phyloP scores from a whole-genome alignment of 176 grass and related monocot species.

The Pontederia paniculata region DNA sequence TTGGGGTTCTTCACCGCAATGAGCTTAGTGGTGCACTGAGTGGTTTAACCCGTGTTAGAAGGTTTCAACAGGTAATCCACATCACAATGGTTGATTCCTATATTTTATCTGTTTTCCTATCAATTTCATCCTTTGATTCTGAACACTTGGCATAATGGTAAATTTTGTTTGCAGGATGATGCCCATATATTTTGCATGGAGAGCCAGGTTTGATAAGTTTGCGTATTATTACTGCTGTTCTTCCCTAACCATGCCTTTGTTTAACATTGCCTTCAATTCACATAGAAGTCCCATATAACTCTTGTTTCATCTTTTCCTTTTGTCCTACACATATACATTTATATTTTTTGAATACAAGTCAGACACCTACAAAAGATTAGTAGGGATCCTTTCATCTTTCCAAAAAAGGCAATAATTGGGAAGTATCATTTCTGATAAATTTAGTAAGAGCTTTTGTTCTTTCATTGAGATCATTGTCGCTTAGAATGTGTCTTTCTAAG shows the following conservation, averaged over 20 bases:
- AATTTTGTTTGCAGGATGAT: conserved; percentile 59
- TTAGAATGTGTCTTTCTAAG: no score
- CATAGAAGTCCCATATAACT: no score
- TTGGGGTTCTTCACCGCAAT: conserved; percentile 94
- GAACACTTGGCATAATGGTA: not conserved
- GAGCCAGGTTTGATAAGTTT: conserved; percentile 49
- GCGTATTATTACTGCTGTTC: not conserved
- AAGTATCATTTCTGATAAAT: no score
- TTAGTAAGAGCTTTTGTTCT: no score
- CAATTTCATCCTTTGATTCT: not conserved
- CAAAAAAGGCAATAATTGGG: no score
- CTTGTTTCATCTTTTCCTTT: no score
- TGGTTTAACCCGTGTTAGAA: conserved; percentile 97
- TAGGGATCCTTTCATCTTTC: no score
- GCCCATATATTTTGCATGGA: conserved; percentile 97
- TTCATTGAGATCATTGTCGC: no score
- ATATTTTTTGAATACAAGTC: no score
- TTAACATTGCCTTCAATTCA: not conserved
- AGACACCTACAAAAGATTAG: no score
- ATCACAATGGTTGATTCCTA: conserved; percentile 5
- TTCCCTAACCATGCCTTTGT: not conserved
- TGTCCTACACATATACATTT: no score
- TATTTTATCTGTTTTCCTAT: not conserved
- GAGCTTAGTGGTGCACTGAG: conserved; percentile 95
- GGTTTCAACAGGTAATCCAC: conserved; percentile 85